Evolutionary conservation across 805 yeast species (phyloP).

Genomic region (Nakazawaea holstii): DNA sequence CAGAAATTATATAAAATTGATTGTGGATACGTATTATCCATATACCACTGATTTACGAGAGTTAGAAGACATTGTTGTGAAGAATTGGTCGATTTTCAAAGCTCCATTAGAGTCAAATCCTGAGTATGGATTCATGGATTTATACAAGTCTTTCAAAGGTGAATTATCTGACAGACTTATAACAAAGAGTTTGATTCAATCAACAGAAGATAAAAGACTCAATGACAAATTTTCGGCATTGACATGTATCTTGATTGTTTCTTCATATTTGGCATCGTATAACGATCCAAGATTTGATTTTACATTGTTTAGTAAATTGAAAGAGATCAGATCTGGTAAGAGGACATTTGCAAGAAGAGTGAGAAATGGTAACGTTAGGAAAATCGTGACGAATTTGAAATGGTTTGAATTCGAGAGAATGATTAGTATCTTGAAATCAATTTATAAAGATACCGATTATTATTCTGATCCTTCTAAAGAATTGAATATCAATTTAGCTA

Average conservation of each 20-base stretch:
- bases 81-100: constrained; percentile 1
- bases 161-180: neutral
- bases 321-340: constrained; percentile 35
- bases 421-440: constrained; percentile 72
- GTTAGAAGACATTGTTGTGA: neutral
- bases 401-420: constrained; percentile 74
- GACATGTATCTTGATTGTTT: constrained; percentile 69
- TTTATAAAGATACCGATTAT: constrained; percentile 41
- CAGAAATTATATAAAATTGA: constrained; percentile 4
- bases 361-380: constrained; percentile 47
- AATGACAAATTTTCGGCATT: neutral
- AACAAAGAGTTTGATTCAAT: neutral
- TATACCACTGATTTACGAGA: constrained; percentile 2
- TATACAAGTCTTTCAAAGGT: neutral
- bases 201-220: neutral
- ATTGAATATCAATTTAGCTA: constrained; percentile 31
- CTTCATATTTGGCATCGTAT: constrained; percentile 81
- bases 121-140: neutral
- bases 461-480: constrained; percentile 15
- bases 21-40: constrained; percentile 8
- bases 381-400: constrained; percentile 53
- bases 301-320: constrained; percentile 61
- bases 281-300: constrained; percentile 66
- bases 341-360: constrained; percentile 34
- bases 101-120: neutral